These are phyloP conservation scores for Ananas comosus DNA, from an alignment of 176 grass and related monocot genomes.

Conservation along the genomic window DNA sequence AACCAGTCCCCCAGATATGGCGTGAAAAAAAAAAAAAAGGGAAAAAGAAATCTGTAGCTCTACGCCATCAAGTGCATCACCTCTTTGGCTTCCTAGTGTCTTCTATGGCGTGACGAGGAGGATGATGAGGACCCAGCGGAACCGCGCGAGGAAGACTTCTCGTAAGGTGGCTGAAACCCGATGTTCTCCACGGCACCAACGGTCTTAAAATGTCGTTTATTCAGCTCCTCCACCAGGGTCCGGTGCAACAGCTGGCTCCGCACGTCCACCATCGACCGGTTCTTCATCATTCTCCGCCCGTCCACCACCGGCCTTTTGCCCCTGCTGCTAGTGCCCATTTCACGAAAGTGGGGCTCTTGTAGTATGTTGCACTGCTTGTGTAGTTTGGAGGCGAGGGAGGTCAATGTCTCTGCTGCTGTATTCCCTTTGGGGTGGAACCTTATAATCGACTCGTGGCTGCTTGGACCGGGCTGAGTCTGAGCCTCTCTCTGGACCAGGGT, in stretches of 20 bases:
- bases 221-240: slow-evolving; percentile 75
- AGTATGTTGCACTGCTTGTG: slow-evolving; percentile 26
- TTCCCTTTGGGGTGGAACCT: slow-evolving; percentile 31
- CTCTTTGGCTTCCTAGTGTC: slow-evolving; percentile 10
- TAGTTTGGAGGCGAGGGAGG: slow-evolving; percentile 9
- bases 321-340: slow-evolving; percentile 3
- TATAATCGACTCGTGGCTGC: slow-evolving; percentile 10
- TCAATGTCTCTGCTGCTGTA: neutral
- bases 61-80: neutral
- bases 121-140: neutral
- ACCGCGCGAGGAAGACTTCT: slow-evolving; percentile 5
- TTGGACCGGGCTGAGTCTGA: neutral
- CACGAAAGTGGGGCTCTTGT: slow-evolving; percentile 1
- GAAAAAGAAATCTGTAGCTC: neutral
- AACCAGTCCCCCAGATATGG: neutral
- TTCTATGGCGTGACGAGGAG: slow-evolving; percentile 12
- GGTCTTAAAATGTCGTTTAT: slow-evolving; percentile 85
- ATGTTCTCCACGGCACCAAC: slow-evolving; percentile 75
- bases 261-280: slow-evolving; percentile 79
- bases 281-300: slow-evolving; percentile 25
- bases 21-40: neutral
- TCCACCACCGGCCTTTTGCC: slow-evolving; percentile 21
- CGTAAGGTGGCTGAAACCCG: slow-evolving; percentile 42
- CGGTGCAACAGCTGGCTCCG: slow-evolving; percentile 73
- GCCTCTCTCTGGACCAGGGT: slow-evolving; percentile 5